Base-by-base conservation (phyloP, 2,329 filamentous ascomycete genomes). In the Juglanconis sp. region DNA sequence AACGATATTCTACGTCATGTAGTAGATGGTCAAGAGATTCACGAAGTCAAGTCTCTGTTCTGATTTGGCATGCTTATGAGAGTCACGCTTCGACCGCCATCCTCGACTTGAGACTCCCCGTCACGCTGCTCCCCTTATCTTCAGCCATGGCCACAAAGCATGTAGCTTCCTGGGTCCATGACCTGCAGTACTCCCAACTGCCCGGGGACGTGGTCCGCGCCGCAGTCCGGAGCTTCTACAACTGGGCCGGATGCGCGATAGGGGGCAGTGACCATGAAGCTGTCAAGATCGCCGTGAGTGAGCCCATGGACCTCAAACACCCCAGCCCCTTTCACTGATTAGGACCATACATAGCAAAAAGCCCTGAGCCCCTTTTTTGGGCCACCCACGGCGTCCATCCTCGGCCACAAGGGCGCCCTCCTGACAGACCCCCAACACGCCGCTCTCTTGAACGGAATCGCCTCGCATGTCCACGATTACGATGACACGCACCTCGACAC, bases 401-500 rank as follows among this genome's bases (percentile, higher is more conserved):
- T 75, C 3, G 72, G 71, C 1, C 64, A 70, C 30, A 70, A 71
- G 38, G 69, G 68, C 17, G 67, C 65, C 3, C 60, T 65, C 32
- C 68, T 63, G 50, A 68, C 72, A 5, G 79, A 83, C 63, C 75
- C 79, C 2, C 77, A 80, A 64, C 73, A 80, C 58, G 81, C 81
- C 1, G 79, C 80, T 0, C 69, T 84, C 6, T 65, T 85, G 51
- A 83, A 84, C 62, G 81, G 81, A 32, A 82, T 84, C 48, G 78
- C 81, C 11, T 81, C 78, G 35, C 80, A 84, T 62, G 79, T 83
- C 3, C 78, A 84, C 59, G 81, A 84, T 65, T 85, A 83, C 66
- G 81, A 85, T 62, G 81, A 84, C 66, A 84, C 80, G 1, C 81
- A 84, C 64, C 72, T 83, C 1, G 79, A 80, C 51, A 83, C 79